These are phyloP conservation scores for Acer yangbiense DNA, from an alignment of 345 rosid genomes.

Conservation along the genomic window DNA sequence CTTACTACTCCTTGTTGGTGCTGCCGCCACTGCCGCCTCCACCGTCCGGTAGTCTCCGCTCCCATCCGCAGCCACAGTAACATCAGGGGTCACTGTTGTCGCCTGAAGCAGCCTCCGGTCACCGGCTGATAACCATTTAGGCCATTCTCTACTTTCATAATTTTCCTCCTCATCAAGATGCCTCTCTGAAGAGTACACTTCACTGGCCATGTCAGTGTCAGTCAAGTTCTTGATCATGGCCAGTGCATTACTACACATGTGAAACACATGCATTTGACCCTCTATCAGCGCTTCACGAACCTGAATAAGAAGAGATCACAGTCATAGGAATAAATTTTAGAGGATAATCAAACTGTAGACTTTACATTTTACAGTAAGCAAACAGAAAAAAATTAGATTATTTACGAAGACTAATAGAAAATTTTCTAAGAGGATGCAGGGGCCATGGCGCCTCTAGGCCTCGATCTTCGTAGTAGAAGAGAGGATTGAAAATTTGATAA, in stretches of 20 bases:
- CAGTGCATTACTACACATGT: constrained; percentile 43
- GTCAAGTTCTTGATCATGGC: constrained; percentile 58
- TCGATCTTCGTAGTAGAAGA: too few species aligned
- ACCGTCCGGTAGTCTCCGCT: constrained; percentile 68
- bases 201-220: constrained; percentile 32
- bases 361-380: too few species aligned
- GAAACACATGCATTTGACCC: constrained; percentile 37
- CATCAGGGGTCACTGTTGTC: constrained; percentile 52
- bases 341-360: too few species aligned
- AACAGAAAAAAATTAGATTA: too few species aligned
- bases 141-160: constrained; percentile 41
- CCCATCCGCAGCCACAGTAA: constrained; percentile 84
- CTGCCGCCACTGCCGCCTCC: constrained; percentile 67
- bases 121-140: constrained; percentile 75
- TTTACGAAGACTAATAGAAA: too few species aligned
- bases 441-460: too few species aligned
- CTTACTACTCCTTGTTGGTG: constrained; percentile 60
- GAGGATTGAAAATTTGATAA: too few species aligned
- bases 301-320: not conserved
- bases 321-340: too few species aligned
- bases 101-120: constrained; percentile 77
- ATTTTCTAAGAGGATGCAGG: too few species aligned
- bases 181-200: constrained; percentile 21
- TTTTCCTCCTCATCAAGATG: constrained; percentile 32
- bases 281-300: constrained; percentile 33